Conservation (phyloP, 2,329 filamentous ascomycete genomes). For the Exophiala oligosperma region DNA sequence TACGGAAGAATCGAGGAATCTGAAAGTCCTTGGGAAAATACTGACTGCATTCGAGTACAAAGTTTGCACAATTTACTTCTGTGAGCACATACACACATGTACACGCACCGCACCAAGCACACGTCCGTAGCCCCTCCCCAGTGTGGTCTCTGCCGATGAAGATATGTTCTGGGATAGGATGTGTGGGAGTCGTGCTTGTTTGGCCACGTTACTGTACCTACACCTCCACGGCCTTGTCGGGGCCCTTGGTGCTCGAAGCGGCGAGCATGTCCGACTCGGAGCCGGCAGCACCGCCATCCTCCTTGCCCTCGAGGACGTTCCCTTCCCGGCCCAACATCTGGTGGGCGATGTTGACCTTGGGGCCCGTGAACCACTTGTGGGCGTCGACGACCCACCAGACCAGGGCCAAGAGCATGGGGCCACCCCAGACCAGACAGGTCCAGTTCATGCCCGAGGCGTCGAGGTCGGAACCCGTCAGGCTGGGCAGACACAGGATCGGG, state of each 20-base stretch:
- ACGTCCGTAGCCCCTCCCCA: too few relatives aligned
- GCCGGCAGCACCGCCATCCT: not conserved
- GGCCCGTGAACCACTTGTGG: conserved; percentile 38
- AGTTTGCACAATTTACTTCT: too few relatives aligned
- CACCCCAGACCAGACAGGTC: conserved; percentile 36
- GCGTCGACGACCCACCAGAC: conserved; percentile 34
- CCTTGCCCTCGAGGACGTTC: conserved; percentile 39
- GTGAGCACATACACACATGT: too few relatives aligned
- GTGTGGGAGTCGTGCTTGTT: too few relatives aligned
- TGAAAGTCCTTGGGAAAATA: too few relatives aligned
- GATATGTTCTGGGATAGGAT: too few relatives aligned
- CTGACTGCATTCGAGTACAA: too few relatives aligned
- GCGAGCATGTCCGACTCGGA: conserved; percentile 17
- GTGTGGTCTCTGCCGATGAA: too few relatives aligned
- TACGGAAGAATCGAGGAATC: too few relatives aligned
- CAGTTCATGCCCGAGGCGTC: conserved; percentile 58
- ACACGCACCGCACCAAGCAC: too few relatives aligned
- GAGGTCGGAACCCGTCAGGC: conserved; percentile 56
- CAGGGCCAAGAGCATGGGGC: conserved; percentile 34
- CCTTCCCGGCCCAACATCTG: conserved; percentile 45
- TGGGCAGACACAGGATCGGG: conserved; percentile 67
- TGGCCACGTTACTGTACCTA: not conserved
- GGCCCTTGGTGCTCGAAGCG: not conserved
- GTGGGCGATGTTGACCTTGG: conserved; percentile 35
- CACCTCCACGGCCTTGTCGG: conserved; percentile 14